A percentile compares a stretch with the other conserved stretches of the same genome.
Evolutionary conservation across 2,329 filamentous ascomycete genomes (phyloP).

Genomic region (Epichloe festucae): DNA sequence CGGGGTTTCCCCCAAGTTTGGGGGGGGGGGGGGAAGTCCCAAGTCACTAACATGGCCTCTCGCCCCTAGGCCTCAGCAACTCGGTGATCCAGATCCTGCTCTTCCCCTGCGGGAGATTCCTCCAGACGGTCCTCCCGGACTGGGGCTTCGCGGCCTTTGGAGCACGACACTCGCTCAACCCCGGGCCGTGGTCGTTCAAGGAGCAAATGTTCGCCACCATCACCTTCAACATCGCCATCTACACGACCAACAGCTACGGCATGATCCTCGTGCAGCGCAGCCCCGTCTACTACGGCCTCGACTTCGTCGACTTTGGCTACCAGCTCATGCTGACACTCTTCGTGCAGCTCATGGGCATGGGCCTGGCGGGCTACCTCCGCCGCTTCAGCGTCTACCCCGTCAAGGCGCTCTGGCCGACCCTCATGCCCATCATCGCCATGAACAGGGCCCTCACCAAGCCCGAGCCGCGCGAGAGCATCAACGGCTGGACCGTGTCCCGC

Average conservation of each 20-base stretch:
- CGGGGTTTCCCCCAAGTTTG: no score
- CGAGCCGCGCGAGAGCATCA: slow-evolving; percentile 13
- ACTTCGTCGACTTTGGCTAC: slow-evolving; percentile 29
- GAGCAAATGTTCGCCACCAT: slow-evolving; percentile 48
- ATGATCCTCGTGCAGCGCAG: slow-evolving; percentile 33
- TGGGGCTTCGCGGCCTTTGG: slow-evolving; percentile 31
- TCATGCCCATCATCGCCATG: slow-evolving; percentile 33
- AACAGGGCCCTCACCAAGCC: slow-evolving; percentile 28
- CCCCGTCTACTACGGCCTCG: slow-evolving; percentile 29
- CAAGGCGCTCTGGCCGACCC: slow-evolving; percentile 38
- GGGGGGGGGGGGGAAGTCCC: no score
- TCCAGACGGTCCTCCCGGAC: slow-evolving; percentile 29
- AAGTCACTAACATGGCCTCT: not conserved
- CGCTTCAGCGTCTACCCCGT: slow-evolving; percentile 39
- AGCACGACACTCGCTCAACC: slow-evolving; percentile 32
- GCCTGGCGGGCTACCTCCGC: slow-evolving; percentile 36
- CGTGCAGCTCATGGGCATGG: slow-evolving; percentile 42
- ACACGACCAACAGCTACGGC: slow-evolving; percentile 33
- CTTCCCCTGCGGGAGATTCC: slow-evolving; percentile 21
- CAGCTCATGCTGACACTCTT: slow-evolving; percentile 32
- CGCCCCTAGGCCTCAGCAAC: slow-evolving; percentile 16
- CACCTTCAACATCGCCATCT: slow-evolving; percentile 40
- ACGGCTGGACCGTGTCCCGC: slow-evolving; percentile 28
- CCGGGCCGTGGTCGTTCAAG: slow-evolving; percentile 42
- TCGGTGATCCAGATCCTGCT: slow-evolving; percentile 32